Evolutionary conservation across 768 basidiomycete species (phyloP).

Genomic region (Coprinopsis sp.): DNA sequence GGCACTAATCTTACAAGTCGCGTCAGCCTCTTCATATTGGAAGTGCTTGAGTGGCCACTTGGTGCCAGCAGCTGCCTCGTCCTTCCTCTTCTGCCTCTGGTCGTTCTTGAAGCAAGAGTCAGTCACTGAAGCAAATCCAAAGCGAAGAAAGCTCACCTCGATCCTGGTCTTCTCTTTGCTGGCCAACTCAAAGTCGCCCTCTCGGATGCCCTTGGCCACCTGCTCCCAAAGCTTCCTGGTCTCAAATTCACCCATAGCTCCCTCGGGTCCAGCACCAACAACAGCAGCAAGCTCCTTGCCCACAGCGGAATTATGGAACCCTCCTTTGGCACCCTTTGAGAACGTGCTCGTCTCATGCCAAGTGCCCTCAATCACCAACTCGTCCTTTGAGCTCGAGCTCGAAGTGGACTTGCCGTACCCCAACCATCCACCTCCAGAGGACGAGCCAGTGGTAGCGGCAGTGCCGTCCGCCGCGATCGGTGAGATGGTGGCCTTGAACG

Average conservation of each 20-base stretch:
- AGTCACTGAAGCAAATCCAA: not conserved
- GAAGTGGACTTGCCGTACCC: slow-evolving; percentile 3
- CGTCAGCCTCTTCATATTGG: slow-evolving; percentile 59
- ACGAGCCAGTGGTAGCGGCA: not conserved
- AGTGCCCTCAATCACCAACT: slow-evolving; percentile 67
- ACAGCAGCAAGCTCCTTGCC: slow-evolving; percentile 63
- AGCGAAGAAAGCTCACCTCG: slow-evolving; percentile 55
- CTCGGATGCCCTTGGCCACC: slow-evolving; percentile 87
- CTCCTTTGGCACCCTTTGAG: slow-evolving; percentile 29
- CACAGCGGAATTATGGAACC: slow-evolving; percentile 72
- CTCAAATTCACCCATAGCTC: slow-evolving; percentile 77
- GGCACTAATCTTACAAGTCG: slow-evolving; percentile 51
- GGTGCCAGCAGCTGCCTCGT: slow-evolving; percentile 69
- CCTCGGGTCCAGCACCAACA: slow-evolving; percentile 47
- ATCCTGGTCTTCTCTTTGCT: slow-evolving; percentile 85
- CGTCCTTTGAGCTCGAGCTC: slow-evolving; percentile 14
- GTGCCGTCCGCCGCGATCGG: slow-evolving; percentile 33
- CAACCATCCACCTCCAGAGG: slow-evolving; percentile 2
- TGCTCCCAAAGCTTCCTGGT: slow-evolving; percentile 78
- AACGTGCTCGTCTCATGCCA: slow-evolving; percentile 73
- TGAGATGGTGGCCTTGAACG: slow-evolving; percentile 79
- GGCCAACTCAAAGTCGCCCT: slow-evolving; percentile 90
- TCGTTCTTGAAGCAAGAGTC: slow-evolving; percentile 59
- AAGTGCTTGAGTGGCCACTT: slow-evolving; percentile 82
- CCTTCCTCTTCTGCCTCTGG: slow-evolving; percentile 82